Evolutionary conservation across 805 yeast genomes (phyloP), one percentile per base, ranked within the genome.

Genomic region (Candida hispaniensis): DNA sequence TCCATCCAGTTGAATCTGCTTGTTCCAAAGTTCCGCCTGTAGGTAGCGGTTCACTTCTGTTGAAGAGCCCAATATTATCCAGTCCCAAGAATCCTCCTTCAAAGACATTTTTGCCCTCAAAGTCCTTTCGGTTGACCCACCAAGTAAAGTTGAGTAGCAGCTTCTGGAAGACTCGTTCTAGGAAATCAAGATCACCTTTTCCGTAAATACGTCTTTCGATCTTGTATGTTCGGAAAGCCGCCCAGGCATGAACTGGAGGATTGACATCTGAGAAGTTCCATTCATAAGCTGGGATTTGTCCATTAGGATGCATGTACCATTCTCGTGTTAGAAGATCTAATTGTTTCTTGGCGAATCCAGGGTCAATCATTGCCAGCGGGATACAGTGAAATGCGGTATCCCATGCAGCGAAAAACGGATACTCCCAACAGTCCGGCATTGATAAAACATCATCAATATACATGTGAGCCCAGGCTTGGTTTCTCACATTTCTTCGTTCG

Each of bases 191-290:
- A 56, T 85, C 96, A 44, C 76, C 80, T 13, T 65, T 60, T n/a
- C 86, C 86, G 53, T 77, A 78, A 73, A 81, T 65, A 52, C 79
- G 81, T 45, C 91, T 64, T 58, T 86, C 95, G 47, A 83, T 71
- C 57, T 86, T 85, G 60, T 73, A 85, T 25, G 80, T 80, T 47
- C 96, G 68, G 55, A 74, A 85, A 9, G 86, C 75, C 1, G 95
- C 77, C 95, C 95, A 85, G 0, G 95, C 95, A 54, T 86, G 95
- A 20, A 85, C 96, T 0, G 96, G 96, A 1, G 96, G 96, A 54
- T 85, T 85, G n/a, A 86, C 93, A 56, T 85, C 96, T 43, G 79
- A 65, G 50, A 85, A 85, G 55, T 86, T 85, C 96, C 96, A 85
- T 58, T 85, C 96, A 55, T 85, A 85, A 9, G 95, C 94, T 0